Evolutionary conservation across 1,284 basidiomycete species (phyloP), one percentile per base, ranked within the genome.

Genomic region (Ceratobasidium theobromae): DNA sequence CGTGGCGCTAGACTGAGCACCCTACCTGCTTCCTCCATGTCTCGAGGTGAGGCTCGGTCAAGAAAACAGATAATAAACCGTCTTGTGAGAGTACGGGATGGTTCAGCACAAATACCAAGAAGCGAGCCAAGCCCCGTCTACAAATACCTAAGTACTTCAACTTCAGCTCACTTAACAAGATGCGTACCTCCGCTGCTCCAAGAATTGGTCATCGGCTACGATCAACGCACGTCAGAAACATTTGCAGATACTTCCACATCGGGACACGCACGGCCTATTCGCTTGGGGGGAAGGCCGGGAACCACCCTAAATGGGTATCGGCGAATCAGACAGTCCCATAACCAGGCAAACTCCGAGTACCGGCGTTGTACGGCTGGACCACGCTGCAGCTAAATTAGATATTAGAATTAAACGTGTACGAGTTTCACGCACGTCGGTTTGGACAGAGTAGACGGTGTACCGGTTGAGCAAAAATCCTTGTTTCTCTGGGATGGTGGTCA

Each of bases 281-380:
- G 84, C 76, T 98, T 98, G 0, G 95, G 95, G 8, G 95, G 95
- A 35, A 97, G 78, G 1, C 85, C 79, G n/a, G 92, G 88, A 68
- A 96, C 81, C n/a, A 97, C 79, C 35, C 95, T 85, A 82, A 97
- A 97, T 0, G 95, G 94, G 79, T 98, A 93, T 55, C 86, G 80
- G 70, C 85, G 81, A 65, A 85, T 77, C 38, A 98, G 79, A 69
- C 86, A 88, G 68, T 95, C 92, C 83, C 91, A 89, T 23, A 98
- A 79, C 77, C 89, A 95, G 5, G 84, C 84, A 74, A 97, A 98
- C 74, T 98, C 95, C 4, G 91, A 93, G 76, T 96, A 98, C 69
- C 90, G 81, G 69, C 89, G 80, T 27, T 83, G 79, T 23, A 91
- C 86, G 28, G 86, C 79, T n/a, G 81, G 74, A 9, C 84, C 86